A percentile compares a stretch with the other conserved stretches of the same genome.
phyloP scores from a whole-genome alignment of 345 rosid species.

The Angophora floribunda region DNA sequence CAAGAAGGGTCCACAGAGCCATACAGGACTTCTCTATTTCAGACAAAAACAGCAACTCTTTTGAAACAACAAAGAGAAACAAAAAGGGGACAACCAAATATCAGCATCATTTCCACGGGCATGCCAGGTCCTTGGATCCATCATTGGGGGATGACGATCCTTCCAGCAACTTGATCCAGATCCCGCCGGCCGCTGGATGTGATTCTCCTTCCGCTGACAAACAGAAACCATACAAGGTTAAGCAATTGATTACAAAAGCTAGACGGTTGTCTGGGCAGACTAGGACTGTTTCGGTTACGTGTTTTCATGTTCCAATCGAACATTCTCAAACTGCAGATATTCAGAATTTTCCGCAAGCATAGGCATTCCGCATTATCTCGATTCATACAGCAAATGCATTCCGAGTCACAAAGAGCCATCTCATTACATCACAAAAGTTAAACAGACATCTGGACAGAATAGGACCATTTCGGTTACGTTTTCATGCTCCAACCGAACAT shows the following conservation, averaged over 20 bases:
- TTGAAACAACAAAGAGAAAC: not conserved
- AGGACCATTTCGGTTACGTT: not conserved
- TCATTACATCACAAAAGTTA: not conserved
- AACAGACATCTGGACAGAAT: not conserved
- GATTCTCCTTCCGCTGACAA: constrained; percentile 30
- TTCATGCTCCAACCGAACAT: not conserved
- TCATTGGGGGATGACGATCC: constrained; percentile 12
- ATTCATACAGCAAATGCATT: not conserved
- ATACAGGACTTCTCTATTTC: not conserved
- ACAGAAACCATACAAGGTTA: not conserved
- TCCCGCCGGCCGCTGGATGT: constrained; percentile 39
- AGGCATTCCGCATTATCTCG: not conserved
- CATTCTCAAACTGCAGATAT: not conserved
- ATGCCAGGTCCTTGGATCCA: not conserved
- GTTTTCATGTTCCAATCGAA: not conserved
- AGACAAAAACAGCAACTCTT: not conserved
- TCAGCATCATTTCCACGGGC: not conserved
- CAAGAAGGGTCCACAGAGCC: not conserved
- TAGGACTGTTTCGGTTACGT: not conserved
- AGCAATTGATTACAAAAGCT: not conserved
- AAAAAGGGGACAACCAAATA: not conserved
- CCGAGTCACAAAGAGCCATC: not conserved
- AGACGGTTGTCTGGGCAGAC: not conserved
- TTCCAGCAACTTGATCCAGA: constrained; percentile 45
- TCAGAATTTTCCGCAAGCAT: not conserved